Evolutionary conservation across 1,284 basidiomycete genomes (phyloP).

Genomic region (Cryptococcus sp.): DNA sequence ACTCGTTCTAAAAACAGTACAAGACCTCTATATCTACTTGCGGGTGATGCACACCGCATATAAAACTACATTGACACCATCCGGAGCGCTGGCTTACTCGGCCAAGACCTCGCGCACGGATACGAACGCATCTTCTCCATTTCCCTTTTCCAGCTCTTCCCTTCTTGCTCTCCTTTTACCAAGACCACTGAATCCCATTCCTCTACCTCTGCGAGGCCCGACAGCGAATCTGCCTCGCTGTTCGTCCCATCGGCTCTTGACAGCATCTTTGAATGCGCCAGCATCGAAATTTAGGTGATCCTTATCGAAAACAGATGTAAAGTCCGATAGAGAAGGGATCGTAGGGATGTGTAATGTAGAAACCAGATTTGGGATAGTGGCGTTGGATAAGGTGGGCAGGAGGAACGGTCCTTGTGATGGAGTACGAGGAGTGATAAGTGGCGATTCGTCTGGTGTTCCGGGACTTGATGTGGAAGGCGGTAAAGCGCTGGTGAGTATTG

Average conservation of each 20-base stretch:
- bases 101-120: too few species aligned
- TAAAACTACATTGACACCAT: too few species aligned
- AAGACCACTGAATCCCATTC: too few species aligned
- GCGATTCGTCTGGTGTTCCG: constrained; percentile 43
- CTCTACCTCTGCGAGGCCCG: too few species aligned
- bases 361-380: constrained; percentile 15
- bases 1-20: too few species aligned
- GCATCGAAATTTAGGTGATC: not conserved
- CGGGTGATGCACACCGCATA: too few species aligned
- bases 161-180: too few species aligned
- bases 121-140: too few species aligned
- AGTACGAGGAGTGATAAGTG: constrained; percentile 46
- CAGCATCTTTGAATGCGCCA: constrained; percentile 37
- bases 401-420: constrained; percentile 26
- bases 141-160: too few species aligned
- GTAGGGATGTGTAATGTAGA: constrained; percentile 12
- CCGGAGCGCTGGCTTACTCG: too few species aligned
- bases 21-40: too few species aligned
- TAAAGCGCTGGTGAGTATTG: constrained; percentile 2
- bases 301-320: constrained; percentile 16
- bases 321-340: constrained; percentile 19
- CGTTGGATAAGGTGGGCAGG: constrained; percentile 18
- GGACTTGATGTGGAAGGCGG: not conserved
- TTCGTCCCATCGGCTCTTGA: constrained; percentile 41
- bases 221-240: constrained; percentile 24